Evolutionary conservation across 179 eudicot species (phyloP), one percentile per base, ranked within the genome.

Genomic region (Beta macrorhiza): DNA sequence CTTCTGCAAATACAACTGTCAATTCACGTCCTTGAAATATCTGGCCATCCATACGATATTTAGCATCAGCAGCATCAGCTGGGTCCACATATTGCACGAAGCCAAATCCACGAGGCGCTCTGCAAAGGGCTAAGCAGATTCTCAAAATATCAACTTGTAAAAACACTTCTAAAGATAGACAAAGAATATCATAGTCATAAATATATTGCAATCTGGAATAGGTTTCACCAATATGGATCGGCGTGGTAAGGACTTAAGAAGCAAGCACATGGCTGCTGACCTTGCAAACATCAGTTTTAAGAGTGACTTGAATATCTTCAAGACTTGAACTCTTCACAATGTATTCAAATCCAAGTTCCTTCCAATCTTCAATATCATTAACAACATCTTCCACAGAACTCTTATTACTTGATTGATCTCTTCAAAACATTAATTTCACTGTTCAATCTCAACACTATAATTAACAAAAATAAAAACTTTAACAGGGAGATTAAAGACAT

Each of bases 1-100:
- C 98, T 86, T 94, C 98, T 6, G 98, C 98, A 93, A 91, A 95
- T 71, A 92, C 92, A 75, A 96, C 99, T 68, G 99, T 96, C 90
- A 96, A 85, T 83, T 93, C 92, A 76, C 99, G 92, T 52, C 97
- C 99, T 71, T 83, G 92, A 74, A 94, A 86, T 72, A 92, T 59
- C 37, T 93, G 91, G 55, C 99, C 99, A 87, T 94, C 97, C 98
- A 96, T 94, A 62, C 93, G 94, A 84, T 96, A 86, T 76, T 96
- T 96, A 57, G 98, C 98, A 82, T 96, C 99, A 22, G 91, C 89
- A 81, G 99, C 99, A 87, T 96, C 99, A 83, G 84, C 89, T 62
- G 98, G 97, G 61, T 96, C 97, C 67, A 96, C 93, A 91, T 84
- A 96, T 83, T 96, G 99, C 83, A 96, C 92, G 75, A 96, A 96